A percentile compares a stretch with the other conserved stretches of the same genome.
Evolutionary conservation across 306 rosid genomes (phyloP).

Genomic region (Quercus aquifolioides): DNA sequence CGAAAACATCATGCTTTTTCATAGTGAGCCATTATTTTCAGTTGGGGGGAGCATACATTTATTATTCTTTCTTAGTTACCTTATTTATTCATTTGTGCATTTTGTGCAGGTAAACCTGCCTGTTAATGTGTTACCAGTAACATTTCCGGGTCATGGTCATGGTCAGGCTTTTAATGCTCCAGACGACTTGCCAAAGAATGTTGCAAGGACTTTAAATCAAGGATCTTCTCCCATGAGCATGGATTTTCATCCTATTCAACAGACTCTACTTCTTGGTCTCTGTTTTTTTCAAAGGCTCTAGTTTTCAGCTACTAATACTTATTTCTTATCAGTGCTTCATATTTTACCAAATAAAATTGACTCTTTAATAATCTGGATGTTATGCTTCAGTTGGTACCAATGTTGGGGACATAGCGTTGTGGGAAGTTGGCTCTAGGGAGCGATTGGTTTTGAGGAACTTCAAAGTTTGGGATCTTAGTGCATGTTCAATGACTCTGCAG

Average conservation of each 20-base stretch:
- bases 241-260: constrained; percentile 97
- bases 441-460: constrained; percentile 71
- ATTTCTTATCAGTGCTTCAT: constrained; percentile 4
- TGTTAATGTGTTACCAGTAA: constrained; percentile 75
- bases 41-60: background rate
- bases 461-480: constrained; percentile 95
- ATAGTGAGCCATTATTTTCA: background rate
- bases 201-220: constrained; percentile 71
- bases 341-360: constrained; percentile 14
- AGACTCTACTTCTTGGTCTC: constrained; percentile 88
- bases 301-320: background rate
- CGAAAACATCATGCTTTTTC: background rate
- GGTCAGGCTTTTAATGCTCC: constrained; percentile 74
- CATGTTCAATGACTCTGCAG: constrained; percentile 92
- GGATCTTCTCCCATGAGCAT: constrained; percentile 99
- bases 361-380: background rate
- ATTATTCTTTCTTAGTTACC: background rate
- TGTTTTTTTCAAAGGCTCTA: constrained; percentile 8
- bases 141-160: constrained; percentile 79
- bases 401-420: constrained; percentile 91
- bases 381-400: constrained; percentile 80
- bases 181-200: constrained; percentile 85
- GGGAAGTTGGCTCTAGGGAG: constrained; percentile 97
- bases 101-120: constrained; percentile 83
- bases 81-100: constrained; percentile 8